These are phyloP conservation scores for Gamarada debralockiae DNA, from an alignment of 495 filamentous ascomycete species.

Conservation along the genomic window DNA sequence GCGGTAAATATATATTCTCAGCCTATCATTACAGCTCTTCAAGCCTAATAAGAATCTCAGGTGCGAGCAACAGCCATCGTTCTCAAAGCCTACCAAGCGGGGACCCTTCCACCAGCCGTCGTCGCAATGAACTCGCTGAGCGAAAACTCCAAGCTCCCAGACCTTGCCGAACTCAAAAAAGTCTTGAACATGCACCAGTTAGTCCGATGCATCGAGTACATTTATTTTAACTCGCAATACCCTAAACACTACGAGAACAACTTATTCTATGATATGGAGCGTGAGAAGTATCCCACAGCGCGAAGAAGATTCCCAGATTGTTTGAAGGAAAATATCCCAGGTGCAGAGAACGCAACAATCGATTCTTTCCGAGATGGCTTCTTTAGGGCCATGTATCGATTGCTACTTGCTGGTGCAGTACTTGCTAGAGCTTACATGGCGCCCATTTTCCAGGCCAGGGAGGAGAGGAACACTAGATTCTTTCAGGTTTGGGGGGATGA, in stretches of 20 bases:
- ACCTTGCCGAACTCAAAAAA: conserved; percentile 5
- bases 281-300: conserved; percentile 3
- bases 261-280: conserved; percentile 1
- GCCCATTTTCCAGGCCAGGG: conserved; percentile 6
- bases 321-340: conserved; percentile 8
- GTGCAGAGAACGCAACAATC: conserved; percentile 6
- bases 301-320: conserved; percentile 4
- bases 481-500: neutral
- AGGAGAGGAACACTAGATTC: neutral
- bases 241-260: neutral
- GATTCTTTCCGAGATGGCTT: conserved; percentile 9
- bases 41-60: neutral
- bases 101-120: neutral
- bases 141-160: no score
- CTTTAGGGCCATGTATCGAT: conserved; percentile 8
- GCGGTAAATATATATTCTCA: conserved; percentile 3
- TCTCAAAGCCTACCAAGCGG: neutral
- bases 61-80: conserved; percentile 3
- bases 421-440: conserved; percentile 3
- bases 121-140: neutral
- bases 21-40: conserved; percentile 1
- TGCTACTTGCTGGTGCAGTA: conserved; percentile 8
- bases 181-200: conserved; percentile 3
- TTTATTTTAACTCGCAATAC: neutral
- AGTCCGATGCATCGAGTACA: conserved; percentile 7